Conservation (phyloP, 1,284 basidiomycete genomes). For the Leucoagaricus sp. region DNA sequence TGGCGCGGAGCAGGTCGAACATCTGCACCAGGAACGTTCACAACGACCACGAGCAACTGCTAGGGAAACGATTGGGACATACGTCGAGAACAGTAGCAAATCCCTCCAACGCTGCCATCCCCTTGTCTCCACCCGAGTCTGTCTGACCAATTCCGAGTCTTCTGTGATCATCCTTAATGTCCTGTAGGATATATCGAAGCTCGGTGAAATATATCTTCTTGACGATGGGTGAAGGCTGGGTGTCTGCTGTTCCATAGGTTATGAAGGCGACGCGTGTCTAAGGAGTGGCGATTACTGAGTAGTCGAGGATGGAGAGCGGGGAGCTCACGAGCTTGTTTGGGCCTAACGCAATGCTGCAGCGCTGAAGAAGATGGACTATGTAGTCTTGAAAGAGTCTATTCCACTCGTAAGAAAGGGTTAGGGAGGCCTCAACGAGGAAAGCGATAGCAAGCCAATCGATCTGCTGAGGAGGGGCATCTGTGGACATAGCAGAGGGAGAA, state of each 20-base stretch:
- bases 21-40: conserved; percentile 38
- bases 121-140: conserved; percentile 46
- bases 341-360: conserved; percentile 47
- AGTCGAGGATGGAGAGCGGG: not conserved
- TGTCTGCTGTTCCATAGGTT: conserved; percentile 59
- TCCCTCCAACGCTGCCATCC: conserved; percentile 72
- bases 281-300: conserved; percentile 9
- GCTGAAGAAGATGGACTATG: conserved; percentile 51
- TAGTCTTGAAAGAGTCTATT: conserved; percentile 47
- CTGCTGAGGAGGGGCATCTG: conserved; percentile 16
- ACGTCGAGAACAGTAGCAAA: conserved; percentile 74
- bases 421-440: conserved; percentile 66
- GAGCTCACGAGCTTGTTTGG: conserved; percentile 26
- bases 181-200: conserved; percentile 37
- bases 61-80: conserved; percentile 18
- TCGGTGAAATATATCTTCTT: conserved; percentile 57
- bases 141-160: conserved; percentile 59
- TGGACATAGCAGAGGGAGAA: conserved; percentile 8
- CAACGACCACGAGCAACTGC: not conserved
- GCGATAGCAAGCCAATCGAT: conserved; percentile 48
- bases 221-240: conserved; percentile 54
- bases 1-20: conserved; percentile 46
- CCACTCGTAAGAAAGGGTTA: conserved; percentile 59
- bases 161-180: conserved; percentile 48
- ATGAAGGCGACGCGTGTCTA: conserved; percentile 59